A percentile compares a stretch with the other conserved stretches of the same genome.
Evolutionary conservation across 306 rosid species (phyloP).

Genomic region (Acacia acuminata): DNA sequence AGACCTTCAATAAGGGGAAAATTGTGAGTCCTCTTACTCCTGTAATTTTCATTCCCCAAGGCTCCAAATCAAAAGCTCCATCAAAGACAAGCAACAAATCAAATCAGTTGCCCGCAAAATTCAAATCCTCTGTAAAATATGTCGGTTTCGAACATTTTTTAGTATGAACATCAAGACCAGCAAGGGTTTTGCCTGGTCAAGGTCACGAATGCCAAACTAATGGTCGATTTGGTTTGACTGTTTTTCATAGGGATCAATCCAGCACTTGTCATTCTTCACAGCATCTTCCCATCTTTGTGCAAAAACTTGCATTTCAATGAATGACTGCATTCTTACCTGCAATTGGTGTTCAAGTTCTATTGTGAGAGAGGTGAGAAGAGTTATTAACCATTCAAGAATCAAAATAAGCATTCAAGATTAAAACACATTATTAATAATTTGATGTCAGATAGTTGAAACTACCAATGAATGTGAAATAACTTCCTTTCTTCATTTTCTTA

Average conservation of each 20-base stretch:
- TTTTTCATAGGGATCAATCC: constrained; percentile 60
- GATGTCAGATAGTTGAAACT: background rate
- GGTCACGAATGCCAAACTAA: constrained; percentile 21
- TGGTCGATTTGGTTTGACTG: constrained; percentile 28
- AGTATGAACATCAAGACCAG: constrained; percentile 13
- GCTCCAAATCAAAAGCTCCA: background rate
- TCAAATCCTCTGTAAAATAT: background rate
- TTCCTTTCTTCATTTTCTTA: background rate
- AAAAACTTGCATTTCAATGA: constrained; percentile 49
- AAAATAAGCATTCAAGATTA: background rate
- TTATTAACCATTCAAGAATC: background rate
- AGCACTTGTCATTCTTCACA: constrained; percentile 47
- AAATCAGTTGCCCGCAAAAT: background rate
- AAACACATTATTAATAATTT: background rate
- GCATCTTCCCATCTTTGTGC: constrained; percentile 50
- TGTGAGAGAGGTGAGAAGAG: background rate
- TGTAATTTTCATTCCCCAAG: background rate
- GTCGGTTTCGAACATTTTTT: constrained; percentile 18
- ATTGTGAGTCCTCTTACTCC: constrained; percentile 2
- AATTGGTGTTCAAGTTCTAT: background rate
- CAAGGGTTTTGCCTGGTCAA: constrained; percentile 1
- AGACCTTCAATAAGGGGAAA: background rate
- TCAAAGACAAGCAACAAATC: background rate
- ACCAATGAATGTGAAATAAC: background rate
- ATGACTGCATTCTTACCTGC: constrained; percentile 61